Evolutionary conservation across 2,329 filamentous ascomycete species (phyloP), one percentile per base, ranked within the genome.

Genomic region (Thielaviopsis populi): DNA sequence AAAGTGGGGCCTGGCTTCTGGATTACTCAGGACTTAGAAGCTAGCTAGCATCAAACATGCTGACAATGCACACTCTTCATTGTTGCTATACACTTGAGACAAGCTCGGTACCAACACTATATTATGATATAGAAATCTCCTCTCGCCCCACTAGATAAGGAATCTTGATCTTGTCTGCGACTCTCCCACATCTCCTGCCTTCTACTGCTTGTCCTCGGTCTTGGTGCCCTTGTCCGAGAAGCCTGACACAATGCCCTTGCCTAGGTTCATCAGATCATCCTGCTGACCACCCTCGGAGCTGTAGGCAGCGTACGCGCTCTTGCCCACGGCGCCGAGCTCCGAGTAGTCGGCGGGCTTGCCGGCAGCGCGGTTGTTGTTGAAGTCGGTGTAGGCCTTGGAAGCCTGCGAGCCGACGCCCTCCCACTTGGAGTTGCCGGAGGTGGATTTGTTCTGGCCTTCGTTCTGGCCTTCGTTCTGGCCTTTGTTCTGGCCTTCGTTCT

Each of bases 281-380:
- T 67, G 62, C 53, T 69, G 69, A 19, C 63, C 68, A 15, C 62
- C 65, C 24, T 68, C 67, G n/a, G 65, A 66, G 10, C 64, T 61
- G 65, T 71, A 74, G 2, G 66, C 71, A 30, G 69, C 66, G n/a
- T 73, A 71, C 4, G 73, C 71, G 27, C 68, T 67, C 59, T 68
- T 59, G n/a, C 65, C 67, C 53, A 68, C 62, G 24, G 17, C 61
- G n/a, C 67, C 66, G 13, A 69, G 61, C 43, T 66, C 63, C 27
- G 37, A 56, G 56, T 69, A 69, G 48, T 67, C 53, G 5, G 63
- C 56, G 2, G 60, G 66, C 43, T 65, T 65, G 42, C 66, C 67
- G n/a, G 63, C 56, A 11, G 63, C 54, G 42, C 65, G 62, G 64
- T 59, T 48, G 11, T 50, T 30, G 56, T 68, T 63, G 46, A 65